These are phyloP conservation scores for Xylariaceae sp. DNA, from an alignment of 2,329 filamentous ascomycete genomes.

Conservation along the genomic window DNA sequence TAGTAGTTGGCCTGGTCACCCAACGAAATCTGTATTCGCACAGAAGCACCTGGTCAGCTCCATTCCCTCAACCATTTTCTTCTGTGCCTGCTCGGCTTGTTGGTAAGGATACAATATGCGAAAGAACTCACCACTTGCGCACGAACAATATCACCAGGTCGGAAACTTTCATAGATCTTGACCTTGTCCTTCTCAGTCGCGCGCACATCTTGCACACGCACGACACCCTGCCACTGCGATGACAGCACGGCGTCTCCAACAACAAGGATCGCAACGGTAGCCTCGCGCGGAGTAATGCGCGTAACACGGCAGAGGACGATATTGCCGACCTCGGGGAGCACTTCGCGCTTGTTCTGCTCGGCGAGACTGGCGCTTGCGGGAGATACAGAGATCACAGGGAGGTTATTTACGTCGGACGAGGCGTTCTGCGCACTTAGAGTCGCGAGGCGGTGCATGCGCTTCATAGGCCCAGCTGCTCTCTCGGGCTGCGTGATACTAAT, in stretches of 20 bases:
- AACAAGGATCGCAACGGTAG: constrained; percentile 78
- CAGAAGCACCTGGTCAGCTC: constrained; percentile 2
- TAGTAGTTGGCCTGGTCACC: constrained; percentile 96
- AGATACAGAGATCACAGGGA: constrained; percentile 53
- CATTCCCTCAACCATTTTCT: not conserved
- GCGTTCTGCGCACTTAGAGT: constrained; percentile 10
- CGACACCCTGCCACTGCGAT: constrained; percentile 79
- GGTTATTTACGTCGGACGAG: constrained; percentile 34
- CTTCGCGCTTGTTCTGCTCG: constrained; percentile 52
- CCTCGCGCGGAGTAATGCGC: constrained; percentile 78
- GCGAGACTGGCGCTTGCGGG: constrained; percentile 32
- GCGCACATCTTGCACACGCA: constrained; percentile 84
- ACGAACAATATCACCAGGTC: constrained; percentile 85
- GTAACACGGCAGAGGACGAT: constrained; percentile 80
- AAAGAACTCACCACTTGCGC: constrained; percentile 65
- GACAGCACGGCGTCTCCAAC: constrained; percentile 67
- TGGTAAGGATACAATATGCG: not conserved
- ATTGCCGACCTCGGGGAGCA: constrained; percentile 75
- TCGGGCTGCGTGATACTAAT: constrained; percentile 49
- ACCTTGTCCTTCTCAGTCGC: constrained; percentile 96
- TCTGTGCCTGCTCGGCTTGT: no score
- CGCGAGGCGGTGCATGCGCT: constrained; percentile 53
- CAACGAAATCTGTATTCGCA: constrained; percentile 61
- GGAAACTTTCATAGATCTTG: constrained; percentile 83
- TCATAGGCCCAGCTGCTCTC: constrained; percentile 42